Evolutionary conservation across 176 grass and related monocot species (phyloP), one percentile per base, ranked within the genome.

Genomic region (Phyllostachys edulis): DNA sequence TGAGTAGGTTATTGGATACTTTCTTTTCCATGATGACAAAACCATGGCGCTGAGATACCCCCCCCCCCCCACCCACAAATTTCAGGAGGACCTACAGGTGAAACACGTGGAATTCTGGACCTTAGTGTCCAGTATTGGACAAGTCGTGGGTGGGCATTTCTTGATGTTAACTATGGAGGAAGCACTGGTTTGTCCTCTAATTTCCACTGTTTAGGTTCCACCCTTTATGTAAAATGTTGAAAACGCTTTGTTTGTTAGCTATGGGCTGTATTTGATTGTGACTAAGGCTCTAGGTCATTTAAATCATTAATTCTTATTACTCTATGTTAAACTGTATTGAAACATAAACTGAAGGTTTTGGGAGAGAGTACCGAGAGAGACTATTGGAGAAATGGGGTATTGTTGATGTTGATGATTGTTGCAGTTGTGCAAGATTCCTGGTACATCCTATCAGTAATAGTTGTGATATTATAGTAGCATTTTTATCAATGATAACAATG

Each of bases 91-190:
- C 96, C 96, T 50, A 98, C 96, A 61, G 65, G 51, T 68, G 91
- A 98, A 90, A 84, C 93, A 71, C 87, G 73, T 83, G 91, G 67
- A 80, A 23, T 88, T 46, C 79, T 98, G 44, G 88, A 95, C 76
- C 89, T 95, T 66, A 94, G 89, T 85, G 89, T 95, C 47, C 96
- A 95, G 32, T 98, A 94, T 60, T 98, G 96, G 96, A 98, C 93
- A 88, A 95, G 89, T 88, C 88, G 93, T 90, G 96, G 96, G 17
- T 98, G 96, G 93, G 93, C 91, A 69, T 93, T 87, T 89, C 87
- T 95, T 24, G 96, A 98, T 94, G 96, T 98, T 87, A 98, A 95
- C 78, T 95, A 98, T 63, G 93, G 93, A 49, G 96, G 96, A 77
- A 90, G 44, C 44, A 46, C 10, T 0, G 44, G 44, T 46, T 46